Evolutionary conservation across 192 early-diverging fungal species (phyloP).

Genomic region (Umbelopsis isabellina): DNA sequence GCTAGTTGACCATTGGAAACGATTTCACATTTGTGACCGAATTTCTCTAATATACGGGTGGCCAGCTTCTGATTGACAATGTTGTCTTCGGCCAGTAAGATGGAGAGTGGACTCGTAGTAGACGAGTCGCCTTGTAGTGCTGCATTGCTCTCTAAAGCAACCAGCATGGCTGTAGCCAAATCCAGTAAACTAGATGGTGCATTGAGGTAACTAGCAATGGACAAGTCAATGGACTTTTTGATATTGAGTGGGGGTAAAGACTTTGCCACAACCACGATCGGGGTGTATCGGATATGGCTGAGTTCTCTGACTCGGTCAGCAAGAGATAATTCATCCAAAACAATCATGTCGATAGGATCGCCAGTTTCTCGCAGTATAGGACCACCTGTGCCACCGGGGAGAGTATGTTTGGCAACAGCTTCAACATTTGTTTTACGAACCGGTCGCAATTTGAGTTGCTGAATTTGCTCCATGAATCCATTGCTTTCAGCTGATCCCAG

Average conservation of each 20-base stretch:
- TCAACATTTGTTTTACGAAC: constrained; percentile 47
- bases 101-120: constrained; percentile 67
- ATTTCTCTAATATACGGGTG: constrained; percentile 71
- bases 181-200: constrained; percentile 63
- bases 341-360: constrained; percentile 62
- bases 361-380: constrained; percentile 25
- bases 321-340: constrained; percentile 64
- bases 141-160: constrained; percentile 71
- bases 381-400: constrained; percentile 30
- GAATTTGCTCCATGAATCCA: constrained; percentile 48
- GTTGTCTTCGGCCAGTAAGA: constrained; percentile 87
- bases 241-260: constrained; percentile 62
- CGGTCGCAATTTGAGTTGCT: constrained; percentile 52
- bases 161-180: constrained; percentile 69
- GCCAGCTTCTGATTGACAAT: constrained; percentile 87
- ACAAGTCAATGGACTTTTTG: constrained; percentile 68
- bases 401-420: constrained; percentile 48
- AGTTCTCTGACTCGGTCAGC: constrained; percentile 66
- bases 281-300: constrained; percentile 67
- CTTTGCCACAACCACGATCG: constrained; percentile 71
- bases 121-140: constrained; percentile 62
- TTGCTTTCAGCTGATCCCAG: constrained; percentile 41
- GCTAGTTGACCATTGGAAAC: constrained; percentile 82
- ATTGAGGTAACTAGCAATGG: constrained; percentile 74
- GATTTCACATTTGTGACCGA: constrained; percentile 75